Base-by-base conservation (phyloP, 2,329 filamentous ascomycete species). In the Aureobasidium sp. region DNA sequence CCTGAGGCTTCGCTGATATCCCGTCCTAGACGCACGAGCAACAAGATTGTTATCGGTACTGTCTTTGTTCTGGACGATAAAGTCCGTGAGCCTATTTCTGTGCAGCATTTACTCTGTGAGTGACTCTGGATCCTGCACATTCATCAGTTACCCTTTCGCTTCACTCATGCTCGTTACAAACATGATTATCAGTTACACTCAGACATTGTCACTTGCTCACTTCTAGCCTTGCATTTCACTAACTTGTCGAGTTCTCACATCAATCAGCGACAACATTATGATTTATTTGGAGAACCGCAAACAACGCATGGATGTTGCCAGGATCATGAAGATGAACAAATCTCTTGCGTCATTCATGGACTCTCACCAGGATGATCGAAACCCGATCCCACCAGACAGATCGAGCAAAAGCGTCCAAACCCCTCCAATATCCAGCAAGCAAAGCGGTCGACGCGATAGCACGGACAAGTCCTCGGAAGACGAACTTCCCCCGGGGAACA, bases 211-310 rank as follows among this genome's bases (percentile, higher is more conserved):
- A 21, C 21, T 21, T 21, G 21, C 21, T 21, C 21, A 21, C 21
- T 21, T 21, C 21, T 21, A 21, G 21, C 21, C 21, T 21, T 55
- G 14, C 62, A 61, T 11, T 67, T 70, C 64, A 67, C 67, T 34
- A 61, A 66, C n/a, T 70, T 66, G 86, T 61, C 84, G 84, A 27
- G 78, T 77, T 27, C 82, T 84, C 62, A 78, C 80, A 47, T 78
- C 86, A 2, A 74, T 84, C 5, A 83, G 85, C 64, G 78, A 81
- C 41, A 76, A 78, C 41, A 68, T 74, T 10, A 71, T 74, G 63
- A 59, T 64, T 10, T 70, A 75, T 53, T 64, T 73, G 59, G 69
- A 70, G 44, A 71, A 70, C 29, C 62, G 70, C 37, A 71, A 69
- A 58, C 73, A 74, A 27, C 70, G 68, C 8, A 68, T 69, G 42